Evolutionary conservation across 805 yeast genomes (phyloP).

Genomic region (Yamadazyma laniorum): DNA sequence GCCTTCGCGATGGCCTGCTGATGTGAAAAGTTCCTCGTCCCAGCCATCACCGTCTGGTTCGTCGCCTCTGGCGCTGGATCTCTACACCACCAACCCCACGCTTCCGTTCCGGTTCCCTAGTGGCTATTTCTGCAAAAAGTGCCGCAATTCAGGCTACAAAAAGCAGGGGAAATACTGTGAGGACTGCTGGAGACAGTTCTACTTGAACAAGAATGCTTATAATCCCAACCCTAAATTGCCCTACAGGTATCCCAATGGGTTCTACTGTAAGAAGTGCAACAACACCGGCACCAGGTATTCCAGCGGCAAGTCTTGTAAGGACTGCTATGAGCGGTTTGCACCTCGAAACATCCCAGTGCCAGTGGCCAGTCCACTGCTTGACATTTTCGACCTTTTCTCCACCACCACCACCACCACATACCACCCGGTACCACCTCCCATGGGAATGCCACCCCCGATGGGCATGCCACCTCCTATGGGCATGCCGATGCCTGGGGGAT

Average conservation of each 20-base stretch:
- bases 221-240: slow-evolving; percentile 18
- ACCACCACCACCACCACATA: slow-evolving; percentile 15
- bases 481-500: too few species aligned
- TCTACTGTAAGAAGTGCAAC: slow-evolving; percentile 56
- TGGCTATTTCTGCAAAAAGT: slow-evolving; percentile 49
- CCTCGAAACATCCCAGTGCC: slow-evolving; percentile 39
- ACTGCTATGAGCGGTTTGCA: slow-evolving; percentile 68
- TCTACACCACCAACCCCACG: slow-evolving; percentile 17
- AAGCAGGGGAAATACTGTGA: slow-evolving; percentile 64
- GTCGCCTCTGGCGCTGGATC: too few species aligned
- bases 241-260: slow-evolving; percentile 30
- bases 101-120: slow-evolving; percentile 27
- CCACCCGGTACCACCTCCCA: slow-evolving; percentile 23
- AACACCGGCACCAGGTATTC: too few species aligned
- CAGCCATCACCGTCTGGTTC: too few species aligned
- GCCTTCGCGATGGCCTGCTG: slow-evolving; percentile 11
- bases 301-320: too few species aligned
- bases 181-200: slow-evolving; percentile 64
- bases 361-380: background rate
- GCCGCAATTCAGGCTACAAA: slow-evolving; percentile 70
- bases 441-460: background rate
- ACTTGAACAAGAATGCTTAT: slow-evolving; percentile 18
- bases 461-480: background rate
- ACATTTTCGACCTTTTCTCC: slow-evolving; percentile 1
- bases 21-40: too few species aligned